Evolutionary conservation across 768 basidiomycete genomes (phyloP).

Genomic region (Mycena vulgaris): DNA sequence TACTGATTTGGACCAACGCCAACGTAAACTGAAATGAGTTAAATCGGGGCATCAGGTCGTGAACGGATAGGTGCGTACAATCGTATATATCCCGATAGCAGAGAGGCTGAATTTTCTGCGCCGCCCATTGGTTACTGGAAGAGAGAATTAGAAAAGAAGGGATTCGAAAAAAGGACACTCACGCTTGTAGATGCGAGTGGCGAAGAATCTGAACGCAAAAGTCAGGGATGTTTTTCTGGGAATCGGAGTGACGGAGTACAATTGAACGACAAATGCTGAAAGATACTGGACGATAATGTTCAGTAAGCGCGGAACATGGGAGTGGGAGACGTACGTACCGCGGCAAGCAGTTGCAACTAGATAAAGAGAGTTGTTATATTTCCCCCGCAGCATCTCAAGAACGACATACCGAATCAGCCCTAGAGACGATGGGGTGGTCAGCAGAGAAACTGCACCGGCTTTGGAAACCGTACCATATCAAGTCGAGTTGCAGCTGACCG

Average conservation of each 20-base stretch:
- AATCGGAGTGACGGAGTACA: not conserved
- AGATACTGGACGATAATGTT: not conserved
- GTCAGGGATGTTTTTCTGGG: too few species aligned
- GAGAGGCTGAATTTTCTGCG: not conserved
- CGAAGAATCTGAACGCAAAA: not conserved
- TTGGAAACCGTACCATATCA: conserved; percentile 18
- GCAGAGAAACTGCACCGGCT: not conserved
- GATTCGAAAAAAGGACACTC: not conserved
- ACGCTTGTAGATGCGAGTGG: not conserved
- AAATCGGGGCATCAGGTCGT: not conserved
- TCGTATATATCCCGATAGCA: not conserved
- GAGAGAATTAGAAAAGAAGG: not conserved
- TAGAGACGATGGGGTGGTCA: not conserved
- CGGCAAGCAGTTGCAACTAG: conserved; percentile 11
- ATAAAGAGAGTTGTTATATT: not conserved
- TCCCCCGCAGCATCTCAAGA: not conserved
- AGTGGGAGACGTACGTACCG: too few species aligned
- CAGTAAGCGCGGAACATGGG: not conserved
- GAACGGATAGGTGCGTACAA: not conserved
- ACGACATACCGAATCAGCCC: conserved; percentile 23
- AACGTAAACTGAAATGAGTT: not conserved
- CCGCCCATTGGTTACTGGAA: not conserved
- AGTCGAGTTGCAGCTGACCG: not conserved
- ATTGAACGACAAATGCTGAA: conserved; percentile 4
- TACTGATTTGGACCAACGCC: not conserved